Percentiles rank a stretch among this genome's conserved stretches.
phyloP scores from a whole-genome alignment of 2,329 filamentous ascomycete genomes.

The Sporothrix protearum region DNA sequence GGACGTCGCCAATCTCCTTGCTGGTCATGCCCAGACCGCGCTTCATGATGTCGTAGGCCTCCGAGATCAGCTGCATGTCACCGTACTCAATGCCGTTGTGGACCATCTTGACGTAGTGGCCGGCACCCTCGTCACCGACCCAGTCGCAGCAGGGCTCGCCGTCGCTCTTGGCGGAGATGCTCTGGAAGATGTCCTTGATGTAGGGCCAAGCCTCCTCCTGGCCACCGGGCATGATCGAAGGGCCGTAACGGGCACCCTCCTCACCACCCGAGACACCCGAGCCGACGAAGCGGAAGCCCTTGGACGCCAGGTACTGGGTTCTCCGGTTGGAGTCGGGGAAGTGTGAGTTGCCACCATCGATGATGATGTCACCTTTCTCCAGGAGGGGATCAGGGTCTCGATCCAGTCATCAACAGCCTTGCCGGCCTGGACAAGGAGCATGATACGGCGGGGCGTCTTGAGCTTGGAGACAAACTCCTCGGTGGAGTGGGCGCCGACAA shows the following conservation, averaged over 20 bases:
- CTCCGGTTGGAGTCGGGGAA: constrained; percentile 99
- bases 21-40: constrained; percentile 81
- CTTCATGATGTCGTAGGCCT: constrained; percentile 99
- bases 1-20: constrained; percentile 95
- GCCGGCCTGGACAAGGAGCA: constrained; percentile 98
- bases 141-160: constrained; percentile 98
- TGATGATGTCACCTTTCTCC: constrained; percentile 92
- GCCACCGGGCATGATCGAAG: constrained; percentile 97
- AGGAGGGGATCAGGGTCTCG: constrained; percentile 81
- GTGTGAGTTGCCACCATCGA: constrained; percentile 98
- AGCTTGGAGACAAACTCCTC: constrained; percentile 96
- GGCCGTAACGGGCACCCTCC: constrained; percentile 96
- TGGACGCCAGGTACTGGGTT: constrained; percentile 77
- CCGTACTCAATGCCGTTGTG: constrained; percentile 99
- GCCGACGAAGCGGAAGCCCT: constrained; percentile 94
- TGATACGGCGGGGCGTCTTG: constrained; percentile 93
- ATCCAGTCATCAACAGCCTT: constrained; percentile 99
- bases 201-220: constrained; percentile 96
- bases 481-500: constrained; percentile 87
- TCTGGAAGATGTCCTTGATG: constrained; percentile 99
- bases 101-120: constrained; percentile 99
- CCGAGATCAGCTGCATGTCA: constrained; percentile 99
- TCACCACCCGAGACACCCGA: constrained; percentile 98
- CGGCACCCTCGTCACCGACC: constrained; percentile 98
- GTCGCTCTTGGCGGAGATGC: constrained; percentile 95